Evolutionary conservation across 306 rosid genomes (phyloP).

Genomic region (Lablab purpureus): DNA sequence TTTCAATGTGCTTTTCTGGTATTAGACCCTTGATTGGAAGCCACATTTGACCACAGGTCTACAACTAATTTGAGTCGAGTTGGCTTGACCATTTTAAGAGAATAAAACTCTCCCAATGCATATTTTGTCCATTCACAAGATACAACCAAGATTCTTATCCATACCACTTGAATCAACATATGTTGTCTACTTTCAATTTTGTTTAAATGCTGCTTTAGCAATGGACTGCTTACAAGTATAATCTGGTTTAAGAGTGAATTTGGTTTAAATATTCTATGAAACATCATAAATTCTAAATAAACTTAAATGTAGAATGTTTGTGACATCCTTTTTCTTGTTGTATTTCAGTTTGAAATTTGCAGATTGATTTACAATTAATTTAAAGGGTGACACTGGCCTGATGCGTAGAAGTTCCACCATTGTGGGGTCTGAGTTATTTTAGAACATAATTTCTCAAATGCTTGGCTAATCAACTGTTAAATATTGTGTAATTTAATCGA

Average conservation of each 20-base stretch:
- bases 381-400: not conserved
- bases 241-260: constrained; percentile 15
- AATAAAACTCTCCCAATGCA: not conserved
- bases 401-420: constrained; percentile 3
- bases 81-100: not conserved
- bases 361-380: constrained; percentile 39
- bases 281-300: constrained; percentile 11
- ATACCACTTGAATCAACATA: not conserved
- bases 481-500: constrained; percentile 45
- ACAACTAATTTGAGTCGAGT: not conserved
- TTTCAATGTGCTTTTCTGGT: not conserved
- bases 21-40: not conserved
- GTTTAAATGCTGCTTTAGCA: constrained; percentile 26
- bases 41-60: not conserved
- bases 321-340: not conserved
- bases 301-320: not conserved
- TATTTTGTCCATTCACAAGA: not conserved
- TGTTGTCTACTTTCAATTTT: not conserved
- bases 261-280: constrained; percentile 15
- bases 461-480: constrained; percentile 32
- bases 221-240: not conserved
- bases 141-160: not conserved
- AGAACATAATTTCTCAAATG: constrained; percentile 26
- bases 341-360: constrained; percentile 13
- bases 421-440: constrained; percentile 23